Base-by-base conservation (phyloP, 2,329 filamentous ascomycete genomes). In the Chalara sp. region DNA sequence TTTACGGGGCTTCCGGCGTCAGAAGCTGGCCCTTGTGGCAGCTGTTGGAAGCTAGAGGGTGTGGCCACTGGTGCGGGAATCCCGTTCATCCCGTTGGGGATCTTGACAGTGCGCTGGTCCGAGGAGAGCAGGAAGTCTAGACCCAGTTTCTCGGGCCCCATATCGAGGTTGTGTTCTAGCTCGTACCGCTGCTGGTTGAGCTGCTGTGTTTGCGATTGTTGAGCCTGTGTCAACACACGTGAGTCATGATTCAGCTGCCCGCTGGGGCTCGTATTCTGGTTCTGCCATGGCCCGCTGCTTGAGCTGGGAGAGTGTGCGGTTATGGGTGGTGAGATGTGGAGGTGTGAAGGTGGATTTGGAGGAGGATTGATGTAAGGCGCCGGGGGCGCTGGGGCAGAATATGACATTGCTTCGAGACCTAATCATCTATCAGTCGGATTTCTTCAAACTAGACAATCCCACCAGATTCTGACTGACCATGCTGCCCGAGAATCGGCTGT, bases 71-170 rank as follows among this genome's bases (percentile, higher is more conserved):
- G 67, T 55, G 78, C 75, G 51, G 75, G 74, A 6, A 70, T 67
- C 11, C 72, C 74, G 55, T 76, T 71, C 39, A 73, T 53, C 30
- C 76, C 74, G 46, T 73, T 76, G 41, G 74, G 73, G 47, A 79
- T 76, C 58, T 72, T 76, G 55, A 68, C 21, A 28, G 76, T 73
- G 51, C 76, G 76, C 46, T 80, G 76, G 6, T 76, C 74, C 33
- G 77, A 70, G 52, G 84, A 81, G 1, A 92, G 74, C 2, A 93
- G 72, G 58, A 90, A 91, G 51, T 83, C 84, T 32, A 93, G 78
- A 5, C 83, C 84, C 6, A 91, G 73, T 44, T 83, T 78, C 62
- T 91, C 87, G 1, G 78, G 72, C 3, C 78, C 76, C 52, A 87
- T 70, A 39, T 85, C 78, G 1, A 86, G 64, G 39, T 76, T 76